A percentile compares a stretch with the other conserved stretches of the same genome.
Conservation (phyloP, 371 early-diverging fungal species). For the Zychaea mexicana region DNA sequence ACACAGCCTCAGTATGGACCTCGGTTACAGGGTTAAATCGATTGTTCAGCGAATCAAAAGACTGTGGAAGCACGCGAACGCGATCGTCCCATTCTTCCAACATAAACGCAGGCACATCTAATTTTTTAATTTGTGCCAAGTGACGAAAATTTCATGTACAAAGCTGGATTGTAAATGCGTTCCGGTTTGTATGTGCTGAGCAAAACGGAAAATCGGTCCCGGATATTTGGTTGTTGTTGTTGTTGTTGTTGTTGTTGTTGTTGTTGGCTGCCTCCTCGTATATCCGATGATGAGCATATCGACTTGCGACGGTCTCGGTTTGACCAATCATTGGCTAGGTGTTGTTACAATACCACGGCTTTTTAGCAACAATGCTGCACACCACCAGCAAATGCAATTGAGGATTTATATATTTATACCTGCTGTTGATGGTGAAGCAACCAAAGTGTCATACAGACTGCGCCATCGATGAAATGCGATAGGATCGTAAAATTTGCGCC, state of each 20-base stretch:
- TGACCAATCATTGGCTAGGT: slow-evolving; percentile 16
- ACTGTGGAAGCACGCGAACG: slow-evolving; percentile 30
- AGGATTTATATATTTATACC: slow-evolving; percentile 6
- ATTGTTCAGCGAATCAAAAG: slow-evolving; percentile 46
- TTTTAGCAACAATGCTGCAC: no score
- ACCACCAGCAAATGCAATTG: neutral
- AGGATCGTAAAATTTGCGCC: slow-evolving; percentile 30
- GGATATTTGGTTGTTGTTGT: neutral
- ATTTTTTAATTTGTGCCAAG: slow-evolving; percentile 54
- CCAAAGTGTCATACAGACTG: slow-evolving; percentile 15
- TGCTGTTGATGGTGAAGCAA: slow-evolving; percentile 1
- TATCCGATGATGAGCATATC: slow-evolving; percentile 17
- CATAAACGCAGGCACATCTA: slow-evolving; percentile 27
- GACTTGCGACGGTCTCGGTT: slow-evolving; percentile 20
- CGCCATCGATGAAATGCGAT: slow-evolving; percentile 38
- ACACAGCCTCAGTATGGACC: slow-evolving; percentile 38
- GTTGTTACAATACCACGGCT: slow-evolving; percentile 1
- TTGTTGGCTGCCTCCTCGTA: neutral
- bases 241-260: neutral
- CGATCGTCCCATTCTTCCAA: slow-evolving; percentile 13
- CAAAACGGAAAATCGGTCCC: slow-evolving; percentile 45
- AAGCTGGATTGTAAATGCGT: slow-evolving; percentile 33
- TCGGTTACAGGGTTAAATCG: slow-evolving; percentile 40
- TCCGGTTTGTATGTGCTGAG: slow-evolving; percentile 52
- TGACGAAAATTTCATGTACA: slow-evolving; percentile 43